Conservation (phyloP, 2,329 filamentous ascomycete species). For the Blastomyces silverae region DNA sequence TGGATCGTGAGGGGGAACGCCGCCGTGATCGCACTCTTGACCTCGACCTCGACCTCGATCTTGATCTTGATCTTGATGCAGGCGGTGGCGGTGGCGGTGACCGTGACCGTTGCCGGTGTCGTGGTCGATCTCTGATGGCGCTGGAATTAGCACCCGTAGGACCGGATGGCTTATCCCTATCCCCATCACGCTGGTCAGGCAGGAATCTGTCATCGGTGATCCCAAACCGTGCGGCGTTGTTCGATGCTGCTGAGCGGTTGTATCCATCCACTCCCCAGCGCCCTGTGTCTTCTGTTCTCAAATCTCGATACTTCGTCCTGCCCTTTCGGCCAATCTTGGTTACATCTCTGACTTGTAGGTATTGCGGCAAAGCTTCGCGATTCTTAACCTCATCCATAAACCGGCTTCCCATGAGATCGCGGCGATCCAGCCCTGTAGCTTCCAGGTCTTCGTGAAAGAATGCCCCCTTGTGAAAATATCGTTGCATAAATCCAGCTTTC, state of each 20-base stretch:
- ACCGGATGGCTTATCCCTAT: conserved; percentile 25
- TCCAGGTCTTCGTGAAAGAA: conserved; percentile 83
- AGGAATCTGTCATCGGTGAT: conserved; percentile 44
- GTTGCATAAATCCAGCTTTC: conserved; percentile 85
- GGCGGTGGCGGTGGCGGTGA: conserved; percentile 8
- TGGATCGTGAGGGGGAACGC: conserved; percentile 47
- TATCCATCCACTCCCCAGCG: conserved; percentile 60
- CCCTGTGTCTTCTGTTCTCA: conserved; percentile 85
- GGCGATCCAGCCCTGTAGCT: conserved; percentile 65
- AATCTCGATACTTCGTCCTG: conserved; percentile 79
- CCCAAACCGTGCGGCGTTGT: conserved; percentile 33
- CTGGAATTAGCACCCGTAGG: conserved; percentile 45
- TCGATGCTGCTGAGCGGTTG: conserved; percentile 19
- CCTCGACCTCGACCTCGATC: conserved; percentile 44
- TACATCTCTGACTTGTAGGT: conserved; percentile 88
- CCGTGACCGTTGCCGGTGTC: conserved; percentile 23
- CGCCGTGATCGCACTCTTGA: conserved; percentile 44
- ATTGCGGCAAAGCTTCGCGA: conserved; percentile 77
- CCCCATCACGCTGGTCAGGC: conserved; percentile 38
- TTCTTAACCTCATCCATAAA: conserved; percentile 80
- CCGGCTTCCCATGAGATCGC: conserved; percentile 77
- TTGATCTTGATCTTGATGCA: conserved; percentile 36
- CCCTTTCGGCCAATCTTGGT: conserved; percentile 90
- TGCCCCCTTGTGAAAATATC: conserved; percentile 93
- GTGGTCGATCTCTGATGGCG: conserved; percentile 34